These are phyloP conservation scores for Thozetella sp. DNA, from an alignment of 495 filamentous ascomycete species.

Conservation along the genomic window DNA sequence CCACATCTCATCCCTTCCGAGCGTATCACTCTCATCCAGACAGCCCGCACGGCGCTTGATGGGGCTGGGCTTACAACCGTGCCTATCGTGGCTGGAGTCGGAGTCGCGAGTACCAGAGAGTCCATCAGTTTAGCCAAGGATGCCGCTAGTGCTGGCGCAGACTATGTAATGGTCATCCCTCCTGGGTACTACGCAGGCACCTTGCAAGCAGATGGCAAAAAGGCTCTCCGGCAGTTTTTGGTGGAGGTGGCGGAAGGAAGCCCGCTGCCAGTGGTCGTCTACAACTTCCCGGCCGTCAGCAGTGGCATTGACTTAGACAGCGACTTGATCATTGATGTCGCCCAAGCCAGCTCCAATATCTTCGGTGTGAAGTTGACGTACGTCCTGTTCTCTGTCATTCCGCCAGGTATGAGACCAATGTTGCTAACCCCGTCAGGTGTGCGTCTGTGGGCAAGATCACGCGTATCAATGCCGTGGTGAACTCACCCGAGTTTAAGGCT, in stretches of 20 bases:
- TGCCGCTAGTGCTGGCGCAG: neutral
- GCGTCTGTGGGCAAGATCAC: neutral
- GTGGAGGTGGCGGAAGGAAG: slow-evolving; percentile 18
- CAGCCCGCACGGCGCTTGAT: neutral
- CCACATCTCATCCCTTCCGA: neutral
- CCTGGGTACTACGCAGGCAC: neutral
- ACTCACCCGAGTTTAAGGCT: neutral
- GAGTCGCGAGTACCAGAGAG: neutral
- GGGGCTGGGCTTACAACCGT: neutral
- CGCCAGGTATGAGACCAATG: too few relatives aligned
- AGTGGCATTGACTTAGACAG: slow-evolving; percentile 23
- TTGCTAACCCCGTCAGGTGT: neutral
- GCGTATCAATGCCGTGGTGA: neutral
- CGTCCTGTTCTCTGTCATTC: neutral
- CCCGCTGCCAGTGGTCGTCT: slow-evolving; percentile 27
- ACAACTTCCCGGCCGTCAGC: slow-evolving; percentile 26
- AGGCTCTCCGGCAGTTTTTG: neutral
- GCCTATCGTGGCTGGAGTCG: neutral
- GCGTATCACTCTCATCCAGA: neutral
- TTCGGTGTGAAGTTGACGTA: slow-evolving; percentile 31
- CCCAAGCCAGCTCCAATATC: slow-evolving; percentile 27
- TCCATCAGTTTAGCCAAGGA: neutral
- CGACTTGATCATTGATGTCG: slow-evolving; percentile 17
- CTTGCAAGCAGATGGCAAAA: neutral
- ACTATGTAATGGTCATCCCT: neutral